Conservation (phyloP, 1,139 yeast species). For the Yamadazyma friedrichii region DNA sequence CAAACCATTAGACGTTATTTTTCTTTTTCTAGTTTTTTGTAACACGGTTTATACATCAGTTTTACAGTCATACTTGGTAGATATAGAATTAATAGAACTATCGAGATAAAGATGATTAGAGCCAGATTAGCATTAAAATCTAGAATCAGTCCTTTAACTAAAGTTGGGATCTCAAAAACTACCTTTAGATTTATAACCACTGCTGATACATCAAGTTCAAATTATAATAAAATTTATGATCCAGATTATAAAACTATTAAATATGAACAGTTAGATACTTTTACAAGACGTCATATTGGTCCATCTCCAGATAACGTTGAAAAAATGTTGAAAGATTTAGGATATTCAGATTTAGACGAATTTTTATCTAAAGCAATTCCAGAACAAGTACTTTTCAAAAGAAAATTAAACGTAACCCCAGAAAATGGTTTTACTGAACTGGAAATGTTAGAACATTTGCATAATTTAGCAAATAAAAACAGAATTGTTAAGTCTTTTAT, state of each 20-base stretch:
- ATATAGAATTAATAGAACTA: too few species aligned
- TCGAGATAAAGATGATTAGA: conserved; percentile 1
- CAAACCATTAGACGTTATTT: conserved; percentile 3
- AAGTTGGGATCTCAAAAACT: not conserved
- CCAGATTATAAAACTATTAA: conserved; percentile 30
- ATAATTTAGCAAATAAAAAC: conserved; percentile 72
- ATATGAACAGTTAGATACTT: conserved; percentile 64
- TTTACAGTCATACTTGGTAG: too few species aligned
- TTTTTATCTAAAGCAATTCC: conserved; percentile 80
- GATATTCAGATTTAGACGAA: conserved; percentile 64
- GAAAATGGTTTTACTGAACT: conserved; percentile 75
- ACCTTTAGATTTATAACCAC: conserved; percentile 2
- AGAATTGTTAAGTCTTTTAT: conserved; percentile 69
- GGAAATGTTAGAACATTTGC: conserved; percentile 71
- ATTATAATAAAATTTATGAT: conserved; percentile 40
- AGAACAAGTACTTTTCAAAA: conserved; percentile 63
- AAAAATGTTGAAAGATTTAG: conserved; percentile 64
- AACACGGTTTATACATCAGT: not conserved
- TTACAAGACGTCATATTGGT: conserved; percentile 89
- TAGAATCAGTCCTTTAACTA: not conserved
- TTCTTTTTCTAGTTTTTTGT: not conserved
- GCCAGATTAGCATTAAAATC: conserved; percentile 1
- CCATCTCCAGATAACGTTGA: conserved; percentile 65
- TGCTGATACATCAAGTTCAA: conserved; percentile 49
- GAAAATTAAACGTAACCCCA: conserved; percentile 65